Evolutionary conservation across 352 stramenopile genomes (phyloP), one percentile per base, ranked within the genome.

Genomic region (Pythium sukuiense): DNA sequence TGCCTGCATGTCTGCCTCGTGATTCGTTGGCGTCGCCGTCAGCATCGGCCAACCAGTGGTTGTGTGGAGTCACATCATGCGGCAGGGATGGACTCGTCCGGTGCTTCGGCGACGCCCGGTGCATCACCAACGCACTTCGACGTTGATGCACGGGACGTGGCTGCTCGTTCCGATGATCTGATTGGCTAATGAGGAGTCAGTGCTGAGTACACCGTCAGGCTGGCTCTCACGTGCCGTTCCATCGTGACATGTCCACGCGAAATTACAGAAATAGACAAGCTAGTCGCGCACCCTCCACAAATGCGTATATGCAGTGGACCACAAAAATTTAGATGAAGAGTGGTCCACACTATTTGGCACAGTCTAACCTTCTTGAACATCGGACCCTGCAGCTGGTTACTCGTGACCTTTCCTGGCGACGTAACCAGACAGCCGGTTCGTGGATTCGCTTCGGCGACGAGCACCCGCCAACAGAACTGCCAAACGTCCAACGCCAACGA

Each of bases 71-170:
- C 30, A 35, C 52, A 45, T 45, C 27, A 26, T 26, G 14, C 32
- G 18, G 39, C 6, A 6, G 39, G 20, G 49, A 49, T 29, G 16
- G 24, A 13, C 37, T 35, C 39, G 59, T 72, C 65, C 65, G 65
- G 65, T 72, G 65, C 30, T 72, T 72, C 30, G 65, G 65, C 33
- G 55, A 65, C 65, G 56, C 48, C 33, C 45, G 41, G 56, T 61
- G 63, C 63, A 70, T 70, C 63, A 70, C 56, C 57, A 55, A 55
- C 54, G 35, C 20, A 67, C 65, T 72, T 72, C 55, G 65, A 67
- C 52, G 39, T 63, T 57, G 55, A 64, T 57, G 46, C 29, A 12
- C 27, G 35, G 59, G 65, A 67, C 65, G 65, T 72, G 65, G 65
- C 65, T 72, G 13, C 65, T 52, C 30, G 18, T 57, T 18, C 0